A percentile compares a stretch with the other conserved stretches of the same genome.
Conservation (phyloP, 768 basidiomycete genomes). For the Tulasnella sp. region DNA sequence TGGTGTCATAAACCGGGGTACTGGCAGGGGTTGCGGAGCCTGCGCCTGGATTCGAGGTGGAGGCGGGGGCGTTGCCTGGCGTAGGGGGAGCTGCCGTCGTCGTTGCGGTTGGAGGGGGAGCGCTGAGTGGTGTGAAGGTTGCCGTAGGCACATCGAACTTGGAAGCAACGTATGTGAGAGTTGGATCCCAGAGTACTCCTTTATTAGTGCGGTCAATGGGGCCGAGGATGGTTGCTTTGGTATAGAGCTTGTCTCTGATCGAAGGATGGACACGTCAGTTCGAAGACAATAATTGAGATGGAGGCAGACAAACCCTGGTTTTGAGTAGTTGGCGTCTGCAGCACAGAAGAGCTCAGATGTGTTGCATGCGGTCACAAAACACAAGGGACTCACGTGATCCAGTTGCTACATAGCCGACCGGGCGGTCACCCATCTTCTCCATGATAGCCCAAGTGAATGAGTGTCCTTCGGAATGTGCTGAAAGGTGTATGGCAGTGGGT, state of each 20-base stretch:
- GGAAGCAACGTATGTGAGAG: conserved; percentile 20
- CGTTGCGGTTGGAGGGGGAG: not conserved
- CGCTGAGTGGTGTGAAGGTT: not conserved
- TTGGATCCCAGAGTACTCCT: conserved; percentile 22
- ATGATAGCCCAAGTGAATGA: conserved; percentile 9
- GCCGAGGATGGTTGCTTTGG: conserved; percentile 12
- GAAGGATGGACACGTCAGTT: not conserved
- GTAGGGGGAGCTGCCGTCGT: not conserved
- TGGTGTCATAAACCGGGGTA: not conserved
- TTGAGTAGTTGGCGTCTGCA: conserved; percentile 20
- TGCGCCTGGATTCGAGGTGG: not conserved
- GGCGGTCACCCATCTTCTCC: conserved; percentile 17
- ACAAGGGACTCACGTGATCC: conserved; percentile 20
- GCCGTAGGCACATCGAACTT: not conserved
- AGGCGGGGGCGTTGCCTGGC: not conserved
- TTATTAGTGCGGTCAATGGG: conserved; percentile 17
- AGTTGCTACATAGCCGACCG: conserved; percentile 18
- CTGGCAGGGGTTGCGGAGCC: not conserved
- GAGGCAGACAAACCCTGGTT: conserved; percentile 4
- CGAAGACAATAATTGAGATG: not conserved
- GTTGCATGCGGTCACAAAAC: not conserved
- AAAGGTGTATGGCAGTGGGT: conserved; percentile 16
- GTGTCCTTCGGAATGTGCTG: conserved; percentile 15
- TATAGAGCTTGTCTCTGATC: conserved; percentile 13
- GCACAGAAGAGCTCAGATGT: not conserved